These are phyloP conservation scores for Blumeria hordei DNA, from an alignment of 2,329 filamentous ascomycete species.

Conservation along the genomic window DNA sequence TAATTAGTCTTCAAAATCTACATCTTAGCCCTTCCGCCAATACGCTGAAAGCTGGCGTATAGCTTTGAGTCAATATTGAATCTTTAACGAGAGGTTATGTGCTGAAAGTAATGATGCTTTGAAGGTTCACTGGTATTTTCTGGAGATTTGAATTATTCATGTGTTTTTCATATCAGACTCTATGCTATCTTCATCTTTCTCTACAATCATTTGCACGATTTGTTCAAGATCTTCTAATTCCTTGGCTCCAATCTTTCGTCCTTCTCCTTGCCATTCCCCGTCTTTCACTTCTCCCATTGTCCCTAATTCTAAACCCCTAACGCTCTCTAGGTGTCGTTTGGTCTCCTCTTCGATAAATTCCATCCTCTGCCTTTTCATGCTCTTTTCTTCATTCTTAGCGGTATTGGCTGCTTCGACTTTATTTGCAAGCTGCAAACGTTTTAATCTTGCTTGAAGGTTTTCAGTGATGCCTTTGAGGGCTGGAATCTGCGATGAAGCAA, in stretches of 20 bases:
- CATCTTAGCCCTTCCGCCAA: too few relatives aligned
- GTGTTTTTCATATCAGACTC: neutral
- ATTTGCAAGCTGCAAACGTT: slow-evolving; percentile 18
- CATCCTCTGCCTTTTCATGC: slow-evolving; percentile 44
- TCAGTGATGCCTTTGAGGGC: slow-evolving; percentile 48
- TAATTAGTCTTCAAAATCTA: too few relatives aligned
- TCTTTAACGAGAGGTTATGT: too few relatives aligned
- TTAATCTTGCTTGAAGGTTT: slow-evolving; percentile 40
- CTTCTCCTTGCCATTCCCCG: slow-evolving; percentile 36
- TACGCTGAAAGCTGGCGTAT: too few relatives aligned
- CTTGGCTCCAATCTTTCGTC: slow-evolving; percentile 22
- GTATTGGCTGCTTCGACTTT: slow-evolving; percentile 17
- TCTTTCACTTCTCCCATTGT: slow-evolving; percentile 35
- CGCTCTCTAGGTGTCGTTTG: slow-evolving; percentile 47
- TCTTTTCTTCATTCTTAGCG: slow-evolving; percentile 20
- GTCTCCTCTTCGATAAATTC: slow-evolving; percentile 70
- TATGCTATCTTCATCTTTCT: neutral
- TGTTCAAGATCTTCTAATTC: slow-evolving; percentile 34
- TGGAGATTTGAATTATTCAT: too few relatives aligned
- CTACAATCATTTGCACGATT: slow-evolving; percentile 15
- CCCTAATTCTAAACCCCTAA: slow-evolving; percentile 41
- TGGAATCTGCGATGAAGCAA: slow-evolving; percentile 64
- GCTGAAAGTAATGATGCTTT: too few relatives aligned
- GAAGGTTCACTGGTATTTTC: too few relatives aligned
- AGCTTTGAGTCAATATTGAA: too few relatives aligned